phyloP scores from a whole-genome alignment of 2,329 filamentous ascomycete species.

The Drechslerella stenobrocha region DNA sequence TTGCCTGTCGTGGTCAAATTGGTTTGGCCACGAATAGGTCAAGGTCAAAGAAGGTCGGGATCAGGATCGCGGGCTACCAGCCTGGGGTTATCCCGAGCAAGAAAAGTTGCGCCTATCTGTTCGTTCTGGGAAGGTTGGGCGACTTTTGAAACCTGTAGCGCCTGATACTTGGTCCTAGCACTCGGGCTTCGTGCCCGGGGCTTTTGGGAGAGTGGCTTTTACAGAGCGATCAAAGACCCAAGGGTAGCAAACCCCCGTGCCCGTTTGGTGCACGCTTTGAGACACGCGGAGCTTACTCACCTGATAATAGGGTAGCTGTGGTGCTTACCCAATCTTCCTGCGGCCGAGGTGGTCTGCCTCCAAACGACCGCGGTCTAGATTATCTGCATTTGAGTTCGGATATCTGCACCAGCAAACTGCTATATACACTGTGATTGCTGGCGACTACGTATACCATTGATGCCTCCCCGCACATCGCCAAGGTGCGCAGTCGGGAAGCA shows the following conservation, averaged over 20 bases:
- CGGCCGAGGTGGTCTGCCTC: too few species aligned
- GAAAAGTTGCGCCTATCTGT: slow-evolving; percentile 47
- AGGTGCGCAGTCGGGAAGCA: background rate
- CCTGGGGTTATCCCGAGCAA: slow-evolving; percentile 37
- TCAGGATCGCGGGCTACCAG: slow-evolving; percentile 26
- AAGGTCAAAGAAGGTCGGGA: slow-evolving; percentile 30
- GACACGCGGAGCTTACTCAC: slow-evolving; percentile 36
- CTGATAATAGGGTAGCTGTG: slow-evolving; percentile 15
- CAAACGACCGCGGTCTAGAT: too few species aligned
- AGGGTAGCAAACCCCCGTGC: too few species aligned
- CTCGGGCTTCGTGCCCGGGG: slow-evolving; percentile 8
- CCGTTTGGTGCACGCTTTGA: too few species aligned
- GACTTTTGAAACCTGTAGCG: slow-evolving; percentile 45
- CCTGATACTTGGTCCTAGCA: slow-evolving; percentile 14
- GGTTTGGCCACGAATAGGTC: slow-evolving; percentile 45
- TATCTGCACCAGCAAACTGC: too few species aligned
- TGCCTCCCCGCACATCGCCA: slow-evolving; percentile 19
- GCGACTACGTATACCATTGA: slow-evolving; percentile 16
- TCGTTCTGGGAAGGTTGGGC: slow-evolving; percentile 25
- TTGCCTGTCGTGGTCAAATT: slow-evolving; percentile 38
- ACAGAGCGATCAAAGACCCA: slow-evolving; percentile 6
- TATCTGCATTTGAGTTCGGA: too few species aligned
- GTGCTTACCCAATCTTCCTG: slow-evolving; percentile 28
- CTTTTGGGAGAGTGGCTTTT: slow-evolving; percentile 42
- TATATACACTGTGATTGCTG: too few species aligned